These are phyloP conservation scores for Rhizophora mangle DNA, from an alignment of 345 rosid genomes.

Conservation along the genomic window DNA sequence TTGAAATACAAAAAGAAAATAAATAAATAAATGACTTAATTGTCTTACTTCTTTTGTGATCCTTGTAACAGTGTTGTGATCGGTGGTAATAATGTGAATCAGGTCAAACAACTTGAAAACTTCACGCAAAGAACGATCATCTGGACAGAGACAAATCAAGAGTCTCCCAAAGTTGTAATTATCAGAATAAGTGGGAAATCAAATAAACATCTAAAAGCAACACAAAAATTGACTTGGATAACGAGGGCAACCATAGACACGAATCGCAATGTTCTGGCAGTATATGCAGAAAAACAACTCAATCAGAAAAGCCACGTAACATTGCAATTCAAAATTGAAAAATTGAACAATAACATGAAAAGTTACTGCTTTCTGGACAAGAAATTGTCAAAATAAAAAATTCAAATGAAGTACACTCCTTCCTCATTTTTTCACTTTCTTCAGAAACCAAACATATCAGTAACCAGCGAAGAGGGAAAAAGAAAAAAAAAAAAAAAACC, in stretches of 20 bases:
- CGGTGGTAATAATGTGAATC: constrained; percentile 74
- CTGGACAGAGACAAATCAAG: constrained; percentile 27
- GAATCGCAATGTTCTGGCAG: neutral
- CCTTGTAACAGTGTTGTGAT: constrained; percentile 70
- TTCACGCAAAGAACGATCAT: constrained; percentile 63
- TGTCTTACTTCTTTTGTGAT: constrained; percentile 72
- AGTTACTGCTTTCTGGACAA: too few relatives aligned
- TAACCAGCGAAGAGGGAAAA: too few relatives aligned
- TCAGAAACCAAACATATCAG: too few relatives aligned
- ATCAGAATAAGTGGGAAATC: neutral
- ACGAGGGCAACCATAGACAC: neutral
- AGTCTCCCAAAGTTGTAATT: neutral
- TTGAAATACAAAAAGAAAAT: too few relatives aligned
- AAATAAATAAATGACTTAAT: constrained; percentile 1
- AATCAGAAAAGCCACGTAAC: neutral
- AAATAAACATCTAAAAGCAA: neutral
- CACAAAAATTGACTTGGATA: neutral
- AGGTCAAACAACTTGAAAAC: constrained; percentile 89
- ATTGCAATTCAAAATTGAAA: neutral
- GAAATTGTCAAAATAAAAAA: too few relatives aligned
- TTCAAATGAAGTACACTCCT: too few relatives aligned
- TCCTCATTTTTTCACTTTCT: too few relatives aligned
- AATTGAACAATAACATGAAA: too few relatives aligned
- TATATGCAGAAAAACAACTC: neutral
- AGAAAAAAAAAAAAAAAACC: too few relatives aligned